Base-by-base conservation (phyloP, 495 filamentous ascomycete genomes). In the Aspergillus wentii region DNA sequence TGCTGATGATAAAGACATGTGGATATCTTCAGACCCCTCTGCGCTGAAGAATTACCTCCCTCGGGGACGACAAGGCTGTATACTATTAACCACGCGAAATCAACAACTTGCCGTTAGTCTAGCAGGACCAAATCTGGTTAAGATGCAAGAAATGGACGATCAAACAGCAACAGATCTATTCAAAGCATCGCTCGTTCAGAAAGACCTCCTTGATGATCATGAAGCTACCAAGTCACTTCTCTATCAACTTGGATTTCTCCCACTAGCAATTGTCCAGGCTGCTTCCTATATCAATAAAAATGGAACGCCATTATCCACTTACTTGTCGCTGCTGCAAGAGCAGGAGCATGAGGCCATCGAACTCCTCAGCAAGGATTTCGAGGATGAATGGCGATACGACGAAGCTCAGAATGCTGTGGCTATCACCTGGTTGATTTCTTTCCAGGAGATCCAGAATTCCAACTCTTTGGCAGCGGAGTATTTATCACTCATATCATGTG, bases 401-500 rank as follows among this genome's bases (percentile, higher is more conserved):
- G 59, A 54, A 5, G 56, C 46, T 11, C 52, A 66, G 13, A 80
- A 78, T 38, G 61, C 77, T 3, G 60, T 80, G 1, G 72, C 70
- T 2, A 62, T 57, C 1, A 82, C 76, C 1, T 80, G 72, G 75
- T 53, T 71, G 1, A 66, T 75, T 1, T 76, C 74, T 0, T 74
- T 80, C 33, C 40, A 57, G 0, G 66, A 78, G 41, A 71, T 79
- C 8, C 56, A 41, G 19, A 23, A 51, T 6, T 29, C 37, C 2
- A 35, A 66, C 25, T 28, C 23, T 0, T 7, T 56, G 0, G 70
- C 73, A 0, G 49, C 59, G 0, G 43, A 69, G 0, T 59, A 61
- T 32, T 41, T 79, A 1, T 51, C 44, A 0, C 61, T 72, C 36
- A 67, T 78, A 49, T 46, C 68, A 3, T 64, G 63, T 13, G 30